A percentile compares a stretch with the other conserved stretches of the same genome.
Conservation (phyloP, 768 basidiomycete genomes). For the Myochromella boudieri region DNA sequence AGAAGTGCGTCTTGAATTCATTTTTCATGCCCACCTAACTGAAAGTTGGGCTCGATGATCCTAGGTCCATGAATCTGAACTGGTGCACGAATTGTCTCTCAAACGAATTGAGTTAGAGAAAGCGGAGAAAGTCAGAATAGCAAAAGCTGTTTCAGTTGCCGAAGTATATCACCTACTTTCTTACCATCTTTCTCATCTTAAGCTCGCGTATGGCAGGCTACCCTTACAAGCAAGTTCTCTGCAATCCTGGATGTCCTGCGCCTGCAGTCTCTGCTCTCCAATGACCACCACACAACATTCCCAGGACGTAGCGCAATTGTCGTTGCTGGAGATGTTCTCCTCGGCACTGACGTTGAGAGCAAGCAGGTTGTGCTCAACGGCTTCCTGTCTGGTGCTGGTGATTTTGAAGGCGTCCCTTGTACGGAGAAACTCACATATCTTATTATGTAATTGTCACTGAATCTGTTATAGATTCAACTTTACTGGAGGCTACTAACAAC, state of each 20-base stretch:
- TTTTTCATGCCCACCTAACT: neutral
- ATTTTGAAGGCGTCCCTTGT: constrained; percentile 67
- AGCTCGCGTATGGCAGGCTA: constrained; percentile 34
- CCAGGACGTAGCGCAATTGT: constrained; percentile 56
- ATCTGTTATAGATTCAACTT: constrained; percentile 51
- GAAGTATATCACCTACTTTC: constrained; percentile 43
- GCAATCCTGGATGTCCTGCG: constrained; percentile 61
- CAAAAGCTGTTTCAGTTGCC: constrained; percentile 54
- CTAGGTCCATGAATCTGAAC: constrained; percentile 65
- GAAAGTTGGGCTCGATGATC: constrained; percentile 9
- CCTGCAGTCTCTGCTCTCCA: constrained; percentile 48
- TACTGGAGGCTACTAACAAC: constrained; percentile 55
- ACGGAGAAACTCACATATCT: constrained; percentile 21
- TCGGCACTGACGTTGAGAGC: constrained; percentile 51
- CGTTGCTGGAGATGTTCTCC: constrained; percentile 50
- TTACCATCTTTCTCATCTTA: neutral
- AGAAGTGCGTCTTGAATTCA: constrained; percentile 53
- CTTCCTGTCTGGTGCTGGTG: constrained; percentile 57
- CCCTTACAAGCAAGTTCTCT: constrained; percentile 40
- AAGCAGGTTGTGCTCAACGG: constrained; percentile 54
- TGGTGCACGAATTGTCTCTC: constrained; percentile 50
- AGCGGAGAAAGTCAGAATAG: constrained; percentile 52
- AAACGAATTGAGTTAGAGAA: constrained; percentile 60
- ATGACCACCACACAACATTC: constrained; percentile 42
- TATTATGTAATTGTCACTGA: constrained; percentile 10